Evolutionary conservation across 1,284 basidiomycete species (phyloP), one percentile per base, ranked within the genome.

Genomic region (Rhodotorula sp.): DNA sequence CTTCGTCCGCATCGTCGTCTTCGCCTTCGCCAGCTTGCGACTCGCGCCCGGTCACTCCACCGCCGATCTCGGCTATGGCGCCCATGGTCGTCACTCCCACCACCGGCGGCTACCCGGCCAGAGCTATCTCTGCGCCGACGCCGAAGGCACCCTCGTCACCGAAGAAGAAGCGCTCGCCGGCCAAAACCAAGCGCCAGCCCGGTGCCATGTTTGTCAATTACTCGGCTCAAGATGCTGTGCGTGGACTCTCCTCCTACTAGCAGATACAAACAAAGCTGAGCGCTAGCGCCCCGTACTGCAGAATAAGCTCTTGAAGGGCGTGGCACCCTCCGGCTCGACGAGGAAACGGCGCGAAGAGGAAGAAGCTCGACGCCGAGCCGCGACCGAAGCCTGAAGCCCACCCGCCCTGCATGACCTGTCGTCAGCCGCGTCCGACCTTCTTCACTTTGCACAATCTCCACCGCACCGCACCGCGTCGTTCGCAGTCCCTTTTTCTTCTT

Each of bases 321-420:
- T 79, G 18, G 78, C 78, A 0, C 78, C 78, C 2, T 76, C 74
- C n/a, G 78, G 78, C 12, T 78, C 77, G 60, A 75, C 74, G 24
- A 78, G 77, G 62, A 70, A 78, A 46, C 76, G 75, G 60, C 68
- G 75, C 17, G 75, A 75, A 45, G 76, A 78, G 58, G 75, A 75
- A 26, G 76, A 68, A 30, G 66, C 63, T 29, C 29, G 53, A 17
- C 53, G 53, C 17, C 53, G 53, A 29, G 53, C 53, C 8, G 26
- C 17, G 24, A 18, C 17, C 12, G 53, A 54, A 29, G n/a, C 26
- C 12, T 26, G 29, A 14, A 15, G 30, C 26, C 4, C 6, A 14
- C 26, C 53, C 4, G 26, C 26, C 12, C 1, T 15, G 18, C 14
- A 29, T 14, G 26, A 54, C 10, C 14, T 17, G n/a, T 29, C 30